Evolutionary conservation across 2,329 filamentous ascomycete genomes (phyloP).

Genomic region (Penicillium sp.): DNA sequence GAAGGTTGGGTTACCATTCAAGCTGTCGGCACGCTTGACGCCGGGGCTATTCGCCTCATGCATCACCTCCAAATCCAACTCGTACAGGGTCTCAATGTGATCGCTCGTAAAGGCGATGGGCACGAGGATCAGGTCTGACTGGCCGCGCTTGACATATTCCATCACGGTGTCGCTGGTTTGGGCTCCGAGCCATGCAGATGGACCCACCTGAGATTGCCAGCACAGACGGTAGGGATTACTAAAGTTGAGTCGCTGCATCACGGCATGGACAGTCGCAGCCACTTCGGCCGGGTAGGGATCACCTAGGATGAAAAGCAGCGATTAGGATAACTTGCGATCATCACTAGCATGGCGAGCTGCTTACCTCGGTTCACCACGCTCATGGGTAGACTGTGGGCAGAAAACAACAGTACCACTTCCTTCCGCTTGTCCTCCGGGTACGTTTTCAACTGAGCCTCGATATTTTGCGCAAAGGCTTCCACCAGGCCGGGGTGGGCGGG

Average conservation of each 20-base stretch:
- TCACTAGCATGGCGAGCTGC: conserved; percentile 11
- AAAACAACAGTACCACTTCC: conserved; percentile 84
- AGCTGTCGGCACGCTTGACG: conserved; percentile 83
- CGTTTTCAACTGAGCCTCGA: conserved; percentile 76
- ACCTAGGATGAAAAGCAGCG: conserved; percentile 47
- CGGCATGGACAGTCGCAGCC: conserved; percentile 89
- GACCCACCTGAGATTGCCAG: conserved; percentile 98
- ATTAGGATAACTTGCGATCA: conserved; percentile 5
- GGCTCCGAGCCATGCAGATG: conserved; percentile 89
- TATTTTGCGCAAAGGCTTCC: conserved; percentile 88
- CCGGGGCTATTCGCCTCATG: conserved; percentile 72
- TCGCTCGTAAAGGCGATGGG: conserved; percentile 99
- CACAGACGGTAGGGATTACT: conserved; percentile 89
- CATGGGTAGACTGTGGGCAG: conserved; percentile 95
- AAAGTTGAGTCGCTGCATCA: conserved; percentile 88
- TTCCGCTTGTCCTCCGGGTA: conserved; percentile 80
- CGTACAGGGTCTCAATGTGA: conserved; percentile 95
- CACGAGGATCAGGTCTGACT: conserved; percentile 85
- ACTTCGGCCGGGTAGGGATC: conserved; percentile 96
- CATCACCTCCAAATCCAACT: conserved; percentile 92
- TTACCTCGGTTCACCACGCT: conserved; percentile 87
- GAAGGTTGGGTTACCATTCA: conserved; percentile 89
- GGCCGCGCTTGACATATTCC: conserved; percentile 83
- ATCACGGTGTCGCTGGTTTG: conserved; percentile 88
- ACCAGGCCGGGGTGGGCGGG: conserved; percentile 86